phyloP scores from a whole-genome alignment of 768 basidiomycete species.

The Hysterangium stoloniferum region DNA sequence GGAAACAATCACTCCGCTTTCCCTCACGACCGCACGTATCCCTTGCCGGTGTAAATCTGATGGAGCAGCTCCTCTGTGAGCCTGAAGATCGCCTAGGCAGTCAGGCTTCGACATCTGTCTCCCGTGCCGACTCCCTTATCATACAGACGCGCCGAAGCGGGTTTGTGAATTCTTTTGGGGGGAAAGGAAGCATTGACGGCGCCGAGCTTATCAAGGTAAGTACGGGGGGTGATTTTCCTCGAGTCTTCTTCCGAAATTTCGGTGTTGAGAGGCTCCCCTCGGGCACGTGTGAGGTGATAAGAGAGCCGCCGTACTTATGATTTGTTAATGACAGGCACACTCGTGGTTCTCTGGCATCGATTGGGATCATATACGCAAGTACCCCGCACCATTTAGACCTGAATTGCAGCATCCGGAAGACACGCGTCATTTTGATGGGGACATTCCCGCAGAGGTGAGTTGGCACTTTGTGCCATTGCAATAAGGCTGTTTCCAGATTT shows the following conservation, averaged over 20 bases:
- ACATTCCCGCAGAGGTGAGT: constrained; percentile 84
- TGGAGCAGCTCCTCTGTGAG: constrained; percentile 88
- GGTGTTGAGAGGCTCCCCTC: neutral
- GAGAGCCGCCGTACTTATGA: too few relatives aligned
- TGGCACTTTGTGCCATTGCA: constrained; percentile 22
- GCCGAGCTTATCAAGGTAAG: constrained; percentile 81
- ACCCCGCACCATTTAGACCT: constrained; percentile 84
- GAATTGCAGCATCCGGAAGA: constrained; percentile 76
- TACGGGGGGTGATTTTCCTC: neutral
- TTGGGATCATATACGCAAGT: constrained; percentile 78
- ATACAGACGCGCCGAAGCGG: constrained; percentile 67
- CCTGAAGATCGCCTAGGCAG: constrained; percentile 90
- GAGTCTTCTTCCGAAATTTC: neutral
- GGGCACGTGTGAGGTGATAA: neutral
- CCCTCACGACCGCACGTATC: constrained; percentile 79
- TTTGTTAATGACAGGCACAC: constrained; percentile 48
- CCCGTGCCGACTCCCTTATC: constrained; percentile 71
- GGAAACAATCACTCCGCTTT: constrained; percentile 85
- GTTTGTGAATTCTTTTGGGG: constrained; percentile 46
- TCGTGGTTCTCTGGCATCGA: constrained; percentile 90
- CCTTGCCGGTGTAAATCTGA: constrained; percentile 78
- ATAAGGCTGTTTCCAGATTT: constrained; percentile 19
- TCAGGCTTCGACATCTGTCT: constrained; percentile 56
- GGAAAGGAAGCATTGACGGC: constrained; percentile 62
- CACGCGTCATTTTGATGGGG: constrained; percentile 91